Evolutionary conservation across 139 green algal species (phyloP).

Genomic region (Chlamydomonas sp.): DNA sequence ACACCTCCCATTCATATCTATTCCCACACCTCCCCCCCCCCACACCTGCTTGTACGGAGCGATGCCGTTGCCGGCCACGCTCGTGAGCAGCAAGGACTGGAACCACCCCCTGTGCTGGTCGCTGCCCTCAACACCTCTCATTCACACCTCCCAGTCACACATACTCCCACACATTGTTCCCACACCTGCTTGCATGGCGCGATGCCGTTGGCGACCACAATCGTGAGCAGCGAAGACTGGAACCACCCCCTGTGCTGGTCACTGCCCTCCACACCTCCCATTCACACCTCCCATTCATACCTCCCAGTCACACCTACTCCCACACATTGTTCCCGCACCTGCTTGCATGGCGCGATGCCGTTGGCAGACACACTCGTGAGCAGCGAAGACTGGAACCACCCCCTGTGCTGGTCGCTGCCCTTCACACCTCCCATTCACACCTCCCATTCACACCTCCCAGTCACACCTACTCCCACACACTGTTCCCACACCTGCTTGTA

Average conservation of each 20-base stretch:
- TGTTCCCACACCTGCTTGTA: constrained; percentile 65
- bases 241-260: constrained; percentile 1
- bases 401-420: background rate
- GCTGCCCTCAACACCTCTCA: background rate
- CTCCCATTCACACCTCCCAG: background rate
- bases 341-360: constrained; percentile 70
- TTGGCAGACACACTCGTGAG: background rate
- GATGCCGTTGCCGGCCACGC: constrained; percentile 72
- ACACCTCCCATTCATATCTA: background rate
- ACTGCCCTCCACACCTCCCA: background rate
- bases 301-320: constrained; percentile 1
- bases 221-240: background rate
- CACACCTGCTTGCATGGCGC: constrained; percentile 78
- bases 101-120: constrained; percentile 80
- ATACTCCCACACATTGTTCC: background rate
- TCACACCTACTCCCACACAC: background rate
- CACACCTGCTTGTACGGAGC: constrained; percentile 79
- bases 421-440: background rate
- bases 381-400: background rate
- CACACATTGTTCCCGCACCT: constrained; percentile 28
- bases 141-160: constrained; percentile 1
- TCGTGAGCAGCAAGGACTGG: constrained; percentile 90
- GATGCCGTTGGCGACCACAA: background rate
- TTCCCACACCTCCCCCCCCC: too few relatives aligned
- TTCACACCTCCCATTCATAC: background rate